These are phyloP conservation scores for Plenodomus lindquistii DNA, from an alignment of 2,329 filamentous ascomycete species.

Conservation along the genomic window DNA sequence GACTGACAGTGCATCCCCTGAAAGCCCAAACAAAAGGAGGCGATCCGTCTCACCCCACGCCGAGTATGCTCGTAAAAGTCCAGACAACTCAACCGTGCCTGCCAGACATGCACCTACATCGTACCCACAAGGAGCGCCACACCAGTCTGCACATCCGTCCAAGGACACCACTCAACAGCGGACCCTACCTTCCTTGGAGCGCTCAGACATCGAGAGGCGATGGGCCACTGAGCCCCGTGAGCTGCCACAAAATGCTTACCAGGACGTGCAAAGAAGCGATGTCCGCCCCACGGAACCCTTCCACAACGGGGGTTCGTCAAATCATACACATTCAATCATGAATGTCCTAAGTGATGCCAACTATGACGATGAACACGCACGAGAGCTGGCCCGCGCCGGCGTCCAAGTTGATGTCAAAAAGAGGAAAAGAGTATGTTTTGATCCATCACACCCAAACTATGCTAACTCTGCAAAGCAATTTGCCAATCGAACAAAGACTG, in stretches of 20 bases:
- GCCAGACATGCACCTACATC: conserved; percentile 43
- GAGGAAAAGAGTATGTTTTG: conserved; percentile 50
- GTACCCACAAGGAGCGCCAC: conserved; percentile 41
- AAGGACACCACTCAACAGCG: conserved; percentile 30
- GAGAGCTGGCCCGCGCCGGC: conserved; percentile 48
- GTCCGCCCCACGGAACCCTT: conserved; percentile 23
- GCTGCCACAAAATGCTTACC: conserved; percentile 23
- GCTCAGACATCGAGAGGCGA: conserved; percentile 28
- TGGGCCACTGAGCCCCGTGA: conserved; percentile 38
- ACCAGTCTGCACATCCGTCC: conserved; percentile 33
- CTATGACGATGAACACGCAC: conserved; percentile 24
- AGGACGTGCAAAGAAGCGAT: conserved; percentile 33
- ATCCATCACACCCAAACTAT: neutral
- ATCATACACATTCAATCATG: conserved; percentile 10
- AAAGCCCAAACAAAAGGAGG: conserved; percentile 61
- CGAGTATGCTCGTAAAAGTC: conserved; percentile 43
- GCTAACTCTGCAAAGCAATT: conserved; percentile 62
- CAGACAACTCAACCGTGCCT: conserved; percentile 31
- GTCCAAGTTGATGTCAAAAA: conserved; percentile 54
- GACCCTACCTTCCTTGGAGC: conserved; percentile 34
- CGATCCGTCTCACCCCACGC: conserved; percentile 63
- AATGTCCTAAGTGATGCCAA: conserved; percentile 11
- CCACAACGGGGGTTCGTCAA: conserved; percentile 13
- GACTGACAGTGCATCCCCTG: conserved; percentile 26
- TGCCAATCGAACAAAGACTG: conserved; percentile 94